Percentiles rank a stretch among this genome's conserved stretches.
Evolutionary conservation across 805 yeast genomes (phyloP).

Genomic region (Peterozyma toletana): DNA sequence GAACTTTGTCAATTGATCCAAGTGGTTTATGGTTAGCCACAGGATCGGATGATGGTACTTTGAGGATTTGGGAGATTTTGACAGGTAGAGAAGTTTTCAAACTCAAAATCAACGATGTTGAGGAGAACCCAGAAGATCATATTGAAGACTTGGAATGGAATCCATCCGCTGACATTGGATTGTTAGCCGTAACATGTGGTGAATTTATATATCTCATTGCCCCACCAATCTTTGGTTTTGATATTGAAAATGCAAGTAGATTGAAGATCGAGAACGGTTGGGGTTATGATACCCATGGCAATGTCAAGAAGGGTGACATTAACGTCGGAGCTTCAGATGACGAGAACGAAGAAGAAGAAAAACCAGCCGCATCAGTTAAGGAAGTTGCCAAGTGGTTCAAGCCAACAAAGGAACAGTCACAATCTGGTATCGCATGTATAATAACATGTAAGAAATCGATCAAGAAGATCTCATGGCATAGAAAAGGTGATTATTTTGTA

Average conservation of each 20-base stretch:
- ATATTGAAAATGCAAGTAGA: slow-evolving; percentile 74
- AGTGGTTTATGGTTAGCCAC: slow-evolving; percentile 94
- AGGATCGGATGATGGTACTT: slow-evolving; percentile 94
- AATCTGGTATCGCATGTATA: slow-evolving; percentile 66
- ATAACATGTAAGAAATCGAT: slow-evolving; percentile 49
- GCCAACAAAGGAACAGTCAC: slow-evolving; percentile 56
- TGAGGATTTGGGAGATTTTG: slow-evolving; percentile 92
- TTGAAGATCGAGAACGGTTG: slow-evolving; percentile 82
- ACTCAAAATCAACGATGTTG: slow-evolving; percentile 36
- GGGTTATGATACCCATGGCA: slow-evolving; percentile 57
- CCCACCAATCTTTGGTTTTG: slow-evolving; percentile 89
- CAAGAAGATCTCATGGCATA: slow-evolving; percentile 88
- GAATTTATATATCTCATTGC: slow-evolving; percentile 71
- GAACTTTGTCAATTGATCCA: slow-evolving; percentile 81
- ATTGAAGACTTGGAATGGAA: slow-evolving; percentile 85
- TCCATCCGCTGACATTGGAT: slow-evolving; percentile 68
- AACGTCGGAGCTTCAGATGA: slow-evolving; percentile 31
- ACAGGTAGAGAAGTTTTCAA: slow-evolving; percentile 91
- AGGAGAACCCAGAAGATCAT: slow-evolving; percentile 61
- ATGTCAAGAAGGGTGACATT: slow-evolving; percentile 28
- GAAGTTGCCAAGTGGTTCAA: slow-evolving; percentile 78
- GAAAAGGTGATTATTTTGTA: slow-evolving; percentile 95
- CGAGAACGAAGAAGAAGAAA: slow-evolving; percentile 23
- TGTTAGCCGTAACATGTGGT: slow-evolving; percentile 80
- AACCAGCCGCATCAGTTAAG: slow-evolving; percentile 18